Conservation (phyloP, 306 rosid genomes). For the Prunus fruticosa region DNA sequence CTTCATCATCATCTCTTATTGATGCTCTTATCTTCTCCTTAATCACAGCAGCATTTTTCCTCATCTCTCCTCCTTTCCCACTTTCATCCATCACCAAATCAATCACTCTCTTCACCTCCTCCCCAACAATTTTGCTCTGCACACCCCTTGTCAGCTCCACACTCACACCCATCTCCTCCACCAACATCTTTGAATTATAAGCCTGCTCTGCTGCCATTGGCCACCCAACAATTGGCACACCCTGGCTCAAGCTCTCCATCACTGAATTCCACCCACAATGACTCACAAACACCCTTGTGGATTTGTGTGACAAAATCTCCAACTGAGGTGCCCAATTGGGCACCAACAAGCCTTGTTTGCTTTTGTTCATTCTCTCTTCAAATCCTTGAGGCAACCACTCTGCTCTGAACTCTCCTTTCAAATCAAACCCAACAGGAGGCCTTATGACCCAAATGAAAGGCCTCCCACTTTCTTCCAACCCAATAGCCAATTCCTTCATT, state of each 20-base stretch:
- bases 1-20: constrained; percentile 24
- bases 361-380: constrained; percentile 48
- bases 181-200: constrained; percentile 70
- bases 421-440: constrained; percentile 63
- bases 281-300: constrained; percentile 59
- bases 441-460: constrained; percentile 67
- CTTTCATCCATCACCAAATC: constrained; percentile 39
- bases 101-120: constrained; percentile 48
- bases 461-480: constrained; percentile 55
- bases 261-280: constrained; percentile 91
- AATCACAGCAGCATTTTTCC: constrained; percentile 36
- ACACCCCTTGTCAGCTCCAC: constrained; percentile 53
- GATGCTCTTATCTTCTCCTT: constrained; percentile 40
- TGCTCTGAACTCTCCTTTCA: constrained; percentile 38
- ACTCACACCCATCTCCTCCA: constrained; percentile 66
- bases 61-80: constrained; percentile 52
- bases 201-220: constrained; percentile 80
- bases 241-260: constrained; percentile 65
- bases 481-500: constrained; percentile 65
- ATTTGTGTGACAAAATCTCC: constrained; percentile 63
- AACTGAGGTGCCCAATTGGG: constrained; percentile 69
- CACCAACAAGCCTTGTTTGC: constrained; percentile 44
- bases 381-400: constrained; percentile 69
- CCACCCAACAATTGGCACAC: constrained; percentile 79
- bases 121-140: constrained; percentile 33